These are phyloP conservation scores for Hepatocystis sp. DNA, from an alignment of 169 alveolate genomes.

Conservation along the genomic window DNA sequence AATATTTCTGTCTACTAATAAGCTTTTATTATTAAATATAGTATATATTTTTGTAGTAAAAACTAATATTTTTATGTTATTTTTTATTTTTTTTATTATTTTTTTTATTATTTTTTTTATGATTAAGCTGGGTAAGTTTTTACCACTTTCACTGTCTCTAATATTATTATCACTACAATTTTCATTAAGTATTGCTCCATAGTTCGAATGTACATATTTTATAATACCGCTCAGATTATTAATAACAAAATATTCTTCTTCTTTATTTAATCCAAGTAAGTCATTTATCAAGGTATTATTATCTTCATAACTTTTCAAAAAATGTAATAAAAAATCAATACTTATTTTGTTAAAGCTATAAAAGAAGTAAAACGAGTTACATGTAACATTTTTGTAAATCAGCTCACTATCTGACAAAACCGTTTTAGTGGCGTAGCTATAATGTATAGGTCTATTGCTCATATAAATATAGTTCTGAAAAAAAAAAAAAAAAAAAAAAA, in stretches of 20 bases:
- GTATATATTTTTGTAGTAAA: conserved; percentile 74
- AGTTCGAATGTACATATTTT: not conserved
- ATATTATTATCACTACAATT: no score
- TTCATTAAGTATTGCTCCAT: no score
- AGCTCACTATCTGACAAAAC: conserved; percentile 72
- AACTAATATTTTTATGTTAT: conserved; percentile 32
- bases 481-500: conserved; percentile 6
- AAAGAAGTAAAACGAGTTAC: conserved; percentile 65
- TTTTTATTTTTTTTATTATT: conserved; percentile 7
- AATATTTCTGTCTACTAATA: conserved; percentile 37
- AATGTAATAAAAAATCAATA: not conserved
- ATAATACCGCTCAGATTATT: not conserved
- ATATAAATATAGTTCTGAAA: conserved; percentile 48
- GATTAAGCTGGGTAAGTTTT: no score
- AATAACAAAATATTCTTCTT: conserved; percentile 2
- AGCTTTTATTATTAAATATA: conserved; percentile 58
- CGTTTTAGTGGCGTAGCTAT: conserved; percentile 59
- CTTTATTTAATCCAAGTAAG: conserved; percentile 3
- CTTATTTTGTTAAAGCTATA: conserved; percentile 14
- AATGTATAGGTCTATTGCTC: conserved; percentile 69
- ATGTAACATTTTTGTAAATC: conserved; percentile 29
- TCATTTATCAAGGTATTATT: conserved; percentile 34
- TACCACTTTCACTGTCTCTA: no score
- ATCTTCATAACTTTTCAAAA: conserved; percentile 4
- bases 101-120: no score